phyloP scores from a whole-genome alignment of 495 filamentous ascomycete genomes.

The Daldinia loculata region DNA sequence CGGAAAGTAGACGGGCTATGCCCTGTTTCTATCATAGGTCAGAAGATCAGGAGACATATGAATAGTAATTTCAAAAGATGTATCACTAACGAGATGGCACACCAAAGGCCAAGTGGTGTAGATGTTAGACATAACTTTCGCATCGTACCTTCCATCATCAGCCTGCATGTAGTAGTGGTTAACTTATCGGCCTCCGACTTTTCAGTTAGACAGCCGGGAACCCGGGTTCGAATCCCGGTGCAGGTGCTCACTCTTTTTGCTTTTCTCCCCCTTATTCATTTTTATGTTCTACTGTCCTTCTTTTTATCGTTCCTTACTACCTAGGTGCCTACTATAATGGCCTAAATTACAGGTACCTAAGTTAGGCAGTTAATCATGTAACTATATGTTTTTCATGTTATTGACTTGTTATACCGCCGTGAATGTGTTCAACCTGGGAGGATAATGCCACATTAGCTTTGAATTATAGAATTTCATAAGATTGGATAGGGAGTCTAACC shows the following conservation, averaged over 20 bases:
- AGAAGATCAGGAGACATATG: not conserved
- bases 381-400: no score
- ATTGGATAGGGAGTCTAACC: no score
- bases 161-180: slow-evolving; percentile 43
- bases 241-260: slow-evolving; percentile 29
- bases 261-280: slow-evolving; percentile 3
- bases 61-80: not conserved
- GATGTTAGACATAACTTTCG: not conserved
- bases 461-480: no score
- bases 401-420: no score
- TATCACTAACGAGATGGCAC: not conserved
- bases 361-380: no score
- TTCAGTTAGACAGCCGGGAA: slow-evolving; percentile 23
- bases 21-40: not conserved
- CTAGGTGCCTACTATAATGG: not conserved
- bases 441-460: no score
- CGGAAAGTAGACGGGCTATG: not conserved
- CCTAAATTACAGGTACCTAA: no score
- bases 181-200: slow-evolving; percentile 41
- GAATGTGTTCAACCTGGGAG: no score
- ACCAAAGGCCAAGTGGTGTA: not conserved
- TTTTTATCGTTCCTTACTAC: not conserved
- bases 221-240: slow-evolving; percentile 43
- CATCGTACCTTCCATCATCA: not conserved
- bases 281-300: not conserved